Evolutionary conservation across 2,329 filamentous ascomycete genomes (phyloP).

Genomic region (Pseudogymnoascus sp.): DNA sequence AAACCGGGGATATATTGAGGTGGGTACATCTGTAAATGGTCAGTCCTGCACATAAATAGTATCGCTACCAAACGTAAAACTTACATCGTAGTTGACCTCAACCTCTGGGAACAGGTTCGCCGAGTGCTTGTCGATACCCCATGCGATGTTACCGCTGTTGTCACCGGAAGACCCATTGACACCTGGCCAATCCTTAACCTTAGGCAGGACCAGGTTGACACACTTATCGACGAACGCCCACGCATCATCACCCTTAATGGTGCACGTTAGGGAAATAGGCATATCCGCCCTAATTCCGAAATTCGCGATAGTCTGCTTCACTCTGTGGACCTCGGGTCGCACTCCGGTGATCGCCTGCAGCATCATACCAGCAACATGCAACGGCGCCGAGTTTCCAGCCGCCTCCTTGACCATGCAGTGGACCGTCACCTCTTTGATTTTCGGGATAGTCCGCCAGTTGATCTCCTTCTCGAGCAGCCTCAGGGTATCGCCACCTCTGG

Average conservation of each 20-base stretch:
- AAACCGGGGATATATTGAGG: slow-evolving; percentile 36
- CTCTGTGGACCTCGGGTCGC: slow-evolving; percentile 61
- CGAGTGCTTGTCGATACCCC: slow-evolving; percentile 68
- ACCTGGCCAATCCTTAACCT: slow-evolving; percentile 93
- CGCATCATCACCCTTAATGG: slow-evolving; percentile 71
- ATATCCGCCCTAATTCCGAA: slow-evolving; percentile 69
- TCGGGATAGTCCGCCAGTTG: slow-evolving; percentile 77
- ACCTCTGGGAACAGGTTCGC: slow-evolving; percentile 87
- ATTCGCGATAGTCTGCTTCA: slow-evolving; percentile 61
- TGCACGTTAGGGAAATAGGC: slow-evolving; percentile 67
- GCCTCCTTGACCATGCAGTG: slow-evolving; percentile 66
- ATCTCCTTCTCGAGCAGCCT: slow-evolving; percentile 65
- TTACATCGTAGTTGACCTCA: slow-evolving; percentile 88
- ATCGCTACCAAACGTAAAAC: slow-evolving; percentile 31
- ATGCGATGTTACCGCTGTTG: slow-evolving; percentile 75
- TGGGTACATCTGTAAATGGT: slow-evolving; percentile 45
- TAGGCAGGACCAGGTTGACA: slow-evolving; percentile 82
- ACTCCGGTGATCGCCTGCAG: slow-evolving; percentile 80
- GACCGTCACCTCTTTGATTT: slow-evolving; percentile 71
- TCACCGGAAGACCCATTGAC: slow-evolving; percentile 71
- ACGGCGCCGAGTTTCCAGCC: slow-evolving; percentile 60
- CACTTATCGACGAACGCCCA: slow-evolving; percentile 87
- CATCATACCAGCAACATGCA: slow-evolving; percentile 78
- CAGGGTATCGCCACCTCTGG: slow-evolving; percentile 68
- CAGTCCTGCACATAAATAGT: slow-evolving; percentile 12